These are phyloP conservation scores for Physcomitrellopsis africana DNA, from an alignment of 225 moss, liverwort and hornwort genomes.

Conservation along the genomic window DNA sequence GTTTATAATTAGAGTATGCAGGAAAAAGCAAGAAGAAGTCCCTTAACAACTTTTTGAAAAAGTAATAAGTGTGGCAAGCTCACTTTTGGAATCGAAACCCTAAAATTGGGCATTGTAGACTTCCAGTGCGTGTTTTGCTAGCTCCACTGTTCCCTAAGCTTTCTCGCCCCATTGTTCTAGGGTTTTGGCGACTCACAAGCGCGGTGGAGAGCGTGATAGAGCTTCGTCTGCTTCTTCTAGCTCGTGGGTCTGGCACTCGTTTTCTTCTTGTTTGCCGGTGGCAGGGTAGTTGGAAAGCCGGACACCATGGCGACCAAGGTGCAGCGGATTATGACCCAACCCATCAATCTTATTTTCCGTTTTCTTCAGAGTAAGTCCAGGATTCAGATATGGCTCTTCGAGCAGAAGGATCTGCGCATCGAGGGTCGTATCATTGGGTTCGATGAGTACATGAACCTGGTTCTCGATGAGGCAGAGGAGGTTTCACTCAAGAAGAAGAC, in stretches of 20 bases:
- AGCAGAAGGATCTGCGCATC: constrained; percentile 74
- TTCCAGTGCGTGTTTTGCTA: too few relatives aligned
- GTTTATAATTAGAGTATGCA: too few relatives aligned
- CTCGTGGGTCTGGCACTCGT: neutral
- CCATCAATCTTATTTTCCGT: constrained; percentile 76
- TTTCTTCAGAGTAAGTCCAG: constrained; percentile 70
- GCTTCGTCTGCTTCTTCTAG: too few relatives aligned
- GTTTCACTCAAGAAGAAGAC: constrained; percentile 72
- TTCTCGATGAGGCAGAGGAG: constrained; percentile 70
- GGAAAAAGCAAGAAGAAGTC: too few relatives aligned
- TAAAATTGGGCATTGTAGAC: too few relatives aligned
- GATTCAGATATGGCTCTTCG: constrained; percentile 72
- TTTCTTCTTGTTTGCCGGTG: constrained; percentile 30
- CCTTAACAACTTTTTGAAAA: too few relatives aligned
- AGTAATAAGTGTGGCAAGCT: too few relatives aligned
- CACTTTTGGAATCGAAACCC: too few relatives aligned
- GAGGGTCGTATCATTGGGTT: constrained; percentile 72
- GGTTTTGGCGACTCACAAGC: too few relatives aligned
- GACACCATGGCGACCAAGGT: constrained; percentile 99
- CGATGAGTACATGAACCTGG: constrained; percentile 79
- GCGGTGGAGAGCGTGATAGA: neutral
- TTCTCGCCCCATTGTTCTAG: too few relatives aligned
- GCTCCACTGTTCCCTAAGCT: too few relatives aligned
- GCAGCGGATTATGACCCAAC: constrained; percentile 99
- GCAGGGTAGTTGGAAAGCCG: constrained; percentile 27